Percentiles rank a stretch among this genome's conserved stretches.
Evolutionary conservation across 176 grass and related monocot genomes (phyloP).

Genomic region (Triticum urartu): DNA sequence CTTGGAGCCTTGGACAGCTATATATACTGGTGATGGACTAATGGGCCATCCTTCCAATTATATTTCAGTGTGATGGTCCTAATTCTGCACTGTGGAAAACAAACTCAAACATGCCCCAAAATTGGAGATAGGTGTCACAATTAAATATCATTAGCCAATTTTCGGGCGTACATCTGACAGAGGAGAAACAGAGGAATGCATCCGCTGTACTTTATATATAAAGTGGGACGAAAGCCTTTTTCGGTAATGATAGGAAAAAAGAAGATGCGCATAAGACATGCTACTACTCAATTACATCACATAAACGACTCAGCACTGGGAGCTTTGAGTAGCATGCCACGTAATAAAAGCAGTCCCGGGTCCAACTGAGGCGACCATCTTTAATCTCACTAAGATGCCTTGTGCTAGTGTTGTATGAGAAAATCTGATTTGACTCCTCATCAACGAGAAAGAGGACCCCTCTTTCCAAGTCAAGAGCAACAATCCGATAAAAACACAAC

Average conservation of each 20-base stretch:
- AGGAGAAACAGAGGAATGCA: neutral
- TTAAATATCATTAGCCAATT: neutral
- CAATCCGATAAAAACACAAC: conserved; percentile 12
- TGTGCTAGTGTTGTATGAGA: conserved; percentile 17
- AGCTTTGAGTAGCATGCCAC: conserved; percentile 24
- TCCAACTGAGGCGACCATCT: neutral
- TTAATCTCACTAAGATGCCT: conserved; percentile 19
- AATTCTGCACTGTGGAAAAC: neutral
- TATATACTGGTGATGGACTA: no score
- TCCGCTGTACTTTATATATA: no score
- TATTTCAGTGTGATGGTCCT: neutral
- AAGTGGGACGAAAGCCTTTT: no score
- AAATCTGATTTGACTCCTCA: neutral
- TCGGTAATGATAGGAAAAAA: neutral
- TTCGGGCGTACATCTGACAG: neutral
- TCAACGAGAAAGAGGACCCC: neutral
- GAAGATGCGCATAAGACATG: neutral
- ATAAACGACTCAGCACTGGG: neutral
- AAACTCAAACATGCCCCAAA: neutral
- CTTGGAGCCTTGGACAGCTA: no score
- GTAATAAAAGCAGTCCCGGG: neutral
- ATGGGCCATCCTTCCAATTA: neutral
- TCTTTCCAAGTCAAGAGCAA: conserved; percentile 13
- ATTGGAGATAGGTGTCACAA: neutral
- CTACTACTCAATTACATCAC: neutral